Evolutionary conservation across 2,329 filamentous ascomycete species (phyloP), one percentile per base, ranked within the genome.

Genomic region (Calonectria hawksworthii): DNA sequence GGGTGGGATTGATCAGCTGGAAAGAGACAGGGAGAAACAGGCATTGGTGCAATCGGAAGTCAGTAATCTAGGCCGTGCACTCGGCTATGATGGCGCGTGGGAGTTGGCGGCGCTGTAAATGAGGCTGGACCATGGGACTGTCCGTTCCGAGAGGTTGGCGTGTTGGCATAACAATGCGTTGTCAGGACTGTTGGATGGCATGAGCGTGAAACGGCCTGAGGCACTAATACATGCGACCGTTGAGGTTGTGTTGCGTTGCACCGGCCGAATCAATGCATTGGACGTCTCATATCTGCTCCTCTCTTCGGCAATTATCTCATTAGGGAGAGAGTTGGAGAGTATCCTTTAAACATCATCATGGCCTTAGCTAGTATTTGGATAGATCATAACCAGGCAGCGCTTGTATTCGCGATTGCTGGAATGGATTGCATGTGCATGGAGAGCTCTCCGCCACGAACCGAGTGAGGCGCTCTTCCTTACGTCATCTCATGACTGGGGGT

Each of bases 401-500:
- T 13, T 47, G 44, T 47, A 23, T 47, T 47, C 10, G n/a, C 26
- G 56, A 26, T 41, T 51, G 52, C 41, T 68, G 59, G 59, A 54
- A 65, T 44, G 8, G 51, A 50, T 34, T 41, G 61, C 30, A 41
- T 34, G 44, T 47, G 26, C 41, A 66, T 41, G n/a, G 54, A 52
- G 21, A 64, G 65, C 65, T 68, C 56, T 41, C 65, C 41, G 44
- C 65, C 34, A 47, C 16, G 30, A 47, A 68, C 41, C 28, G 70
- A 67, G 70, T 47, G 30, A 63, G 44, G 18, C 54, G 28, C 23
- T 28, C 18, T 28, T 38, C 70, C 54, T 72, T 72, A 72, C 70
- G 70, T 72, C 70, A 73, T 73, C 56, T 63, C 56, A 41, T 63
- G 56, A 21, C 36, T 28, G 56, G 56, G 56, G 56, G 16, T 16